Evolutionary conservation across 2,329 filamentous ascomycete species (phyloP), one percentile per base, ranked within the genome.

Genomic region (Colletotrichum abscissum): DNA sequence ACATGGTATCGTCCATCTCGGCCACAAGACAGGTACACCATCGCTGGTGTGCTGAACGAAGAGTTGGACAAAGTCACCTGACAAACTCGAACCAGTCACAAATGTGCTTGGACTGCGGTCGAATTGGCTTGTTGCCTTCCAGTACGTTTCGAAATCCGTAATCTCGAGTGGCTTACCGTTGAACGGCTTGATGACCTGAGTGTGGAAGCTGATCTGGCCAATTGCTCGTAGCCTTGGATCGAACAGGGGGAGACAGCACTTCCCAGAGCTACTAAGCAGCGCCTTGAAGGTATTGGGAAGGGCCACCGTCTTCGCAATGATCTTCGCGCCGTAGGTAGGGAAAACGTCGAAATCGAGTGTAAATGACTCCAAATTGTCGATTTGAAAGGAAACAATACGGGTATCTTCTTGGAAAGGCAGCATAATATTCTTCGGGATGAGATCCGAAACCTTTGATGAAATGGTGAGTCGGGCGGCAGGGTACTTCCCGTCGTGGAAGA

Each of bases 71-170:
- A 98, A 98, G 79, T 98, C 94, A n/a, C 97, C 97, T 3, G 95
- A 97, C 68, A 99, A 84, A 84, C 96, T 98, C 11, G 96, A 98
- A 0, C 96, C 97, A 0, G 96, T 98, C 22, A 99, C 94, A 28
- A 98, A 91, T 28, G 95, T 94, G 79, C 90, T 97, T 28, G 93
- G 93, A 59, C 95, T 94, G 63, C 94, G 92, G 80, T 98, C 95
- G 60, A 97, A 89, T 77, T 98, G 95, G 79, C 95, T 98, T 1
- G 97, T 99, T 0, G 96, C 96, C 83, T 98, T 99, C 97, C 97
- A 99, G 83, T 99, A 99, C 0, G 97, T 98, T 75, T 97, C 97
- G 78, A 98, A 99, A 79, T 98, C 95, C 1, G 97, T 97, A 74
- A 99, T 98, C 82, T 99, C 97, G 26, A 99, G 87, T 4, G 97